Conservation (phyloP, 192 early-diverging fungal species). For the Lunasporangiospora selenospora region DNA sequence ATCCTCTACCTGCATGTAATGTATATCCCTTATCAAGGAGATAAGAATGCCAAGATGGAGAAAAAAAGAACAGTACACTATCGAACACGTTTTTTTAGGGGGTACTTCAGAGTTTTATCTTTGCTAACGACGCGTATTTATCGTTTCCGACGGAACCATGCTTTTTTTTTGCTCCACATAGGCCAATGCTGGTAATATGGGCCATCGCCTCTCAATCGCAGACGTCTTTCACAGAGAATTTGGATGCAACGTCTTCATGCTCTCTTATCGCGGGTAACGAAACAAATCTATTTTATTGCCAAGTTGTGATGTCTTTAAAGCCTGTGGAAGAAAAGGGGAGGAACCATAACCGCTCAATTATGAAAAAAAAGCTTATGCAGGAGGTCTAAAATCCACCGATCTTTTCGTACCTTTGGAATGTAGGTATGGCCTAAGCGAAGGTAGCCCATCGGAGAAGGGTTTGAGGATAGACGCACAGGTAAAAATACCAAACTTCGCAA, state of each 20-base stretch:
- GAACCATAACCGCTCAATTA: background rate
- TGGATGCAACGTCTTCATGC: conserved; percentile 91
- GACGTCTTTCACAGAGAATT: conserved; percentile 68
- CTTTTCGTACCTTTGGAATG: background rate
- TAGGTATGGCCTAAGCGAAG: conserved; percentile 90
- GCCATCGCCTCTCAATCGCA: conserved; percentile 95
- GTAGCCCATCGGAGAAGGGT: conserved; percentile 85
- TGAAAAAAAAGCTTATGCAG: background rate
- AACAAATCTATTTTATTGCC: no score
- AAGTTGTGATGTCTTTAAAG: background rate
- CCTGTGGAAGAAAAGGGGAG: background rate
- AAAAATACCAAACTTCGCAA: no score
- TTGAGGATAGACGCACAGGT: conserved; percentile 89
- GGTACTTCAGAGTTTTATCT: no score
- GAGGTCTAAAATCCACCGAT: background rate
- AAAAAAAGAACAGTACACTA: background rate
- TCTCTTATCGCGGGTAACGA: conserved; percentile 94
- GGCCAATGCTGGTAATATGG: conserved; percentile 99
- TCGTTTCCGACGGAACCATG: no score
- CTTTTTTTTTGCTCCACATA: conserved; percentile 27
- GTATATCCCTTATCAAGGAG: background rate
- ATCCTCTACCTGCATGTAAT: conserved; percentile 87
- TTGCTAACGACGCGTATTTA: no score
- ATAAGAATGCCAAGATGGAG: background rate
- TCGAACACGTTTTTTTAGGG: background rate